phyloP scores from a whole-genome alignment of 2,329 filamentous ascomycete species.

The Xylariaceae sp. region DNA sequence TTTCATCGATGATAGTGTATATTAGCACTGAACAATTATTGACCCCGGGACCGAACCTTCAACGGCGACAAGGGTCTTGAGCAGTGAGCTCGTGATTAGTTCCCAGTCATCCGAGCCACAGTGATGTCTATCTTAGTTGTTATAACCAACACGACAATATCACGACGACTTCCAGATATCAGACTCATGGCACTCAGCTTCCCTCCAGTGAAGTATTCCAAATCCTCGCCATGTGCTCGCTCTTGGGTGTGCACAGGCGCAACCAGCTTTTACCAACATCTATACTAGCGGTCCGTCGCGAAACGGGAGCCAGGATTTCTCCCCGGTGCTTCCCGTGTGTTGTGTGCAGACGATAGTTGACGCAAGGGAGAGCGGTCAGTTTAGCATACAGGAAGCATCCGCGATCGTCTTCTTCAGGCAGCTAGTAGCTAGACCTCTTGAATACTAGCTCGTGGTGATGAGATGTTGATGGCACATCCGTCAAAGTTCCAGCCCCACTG shows the following conservation, averaged over 20 bases:
- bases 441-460: background rate
- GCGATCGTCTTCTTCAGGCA: too few species aligned
- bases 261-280: background rate
- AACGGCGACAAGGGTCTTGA: background rate
- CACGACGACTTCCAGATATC: too few species aligned
- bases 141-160: too few species aligned
- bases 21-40: constrained; percentile 6
- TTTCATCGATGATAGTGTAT: background rate
- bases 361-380: background rate
- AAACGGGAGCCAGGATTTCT: constrained; percentile 9
- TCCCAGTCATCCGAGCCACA: background rate
- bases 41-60: constrained; percentile 11
- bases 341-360: constrained; percentile 5
- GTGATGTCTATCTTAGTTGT: too few species aligned
- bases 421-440: background rate
- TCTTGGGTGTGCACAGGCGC: too few species aligned
- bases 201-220: background rate
- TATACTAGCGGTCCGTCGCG: constrained; percentile 10
- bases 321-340: constrained; percentile 10
- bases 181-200: background rate
- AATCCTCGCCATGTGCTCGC: background rate
- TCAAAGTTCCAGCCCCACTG: too few species aligned
- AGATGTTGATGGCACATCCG: too few species aligned
- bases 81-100: constrained; percentile 1
- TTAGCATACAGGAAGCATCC: too few species aligned